Base-by-base conservation (phyloP, 2,329 filamentous ascomycete species). In the Apiospora kogelbergensis region DNA sequence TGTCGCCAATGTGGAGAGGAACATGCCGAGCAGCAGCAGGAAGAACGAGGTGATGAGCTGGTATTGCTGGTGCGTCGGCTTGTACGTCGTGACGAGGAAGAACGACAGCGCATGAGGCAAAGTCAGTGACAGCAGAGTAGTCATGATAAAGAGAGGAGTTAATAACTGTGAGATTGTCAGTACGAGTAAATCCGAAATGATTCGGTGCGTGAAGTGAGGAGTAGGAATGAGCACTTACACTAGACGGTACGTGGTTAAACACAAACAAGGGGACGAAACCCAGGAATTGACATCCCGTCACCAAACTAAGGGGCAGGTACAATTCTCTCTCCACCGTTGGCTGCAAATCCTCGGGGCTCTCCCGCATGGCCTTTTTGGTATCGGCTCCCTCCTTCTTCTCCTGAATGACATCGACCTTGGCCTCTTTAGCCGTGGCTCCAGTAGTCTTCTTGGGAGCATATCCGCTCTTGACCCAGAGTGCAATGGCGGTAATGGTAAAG, bases 401-500 rank as follows among this genome's bases (percentile, higher is more conserved):
- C 3, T 68, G 74, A 40, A 70, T 74, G 41, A 70, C 71, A 45
- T 74, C 33, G 7, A 33, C 33, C 33, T 33, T 68, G 20, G 69
- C 68, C 13, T 74, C 40, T 13, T 67, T 45, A 33, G 37, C 63
- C 76, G 72, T 20, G 73, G 33, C 17, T 10, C 70, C 63, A 71
- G 63, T 63, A 15, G 40, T 15, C 40, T 41, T 41, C 72, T 76
- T 41, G 79, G 72, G 71, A 13, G 79, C 80, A 74, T 87, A 87
- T 1, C 95, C 95, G 75, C 93, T 97, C 79, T 93, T 90, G 20
- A 98, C 86, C 96, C 96, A 99, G n/a, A 98, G 84, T 20, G 91
- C 91, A 74, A 98, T 95, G 6, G 95, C 94, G 85, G 95, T 97
- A 78, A 99, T 95, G 40, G 93, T 97, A 77, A 98, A 98, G 79